phyloP scores from a whole-genome alignment of 2,329 filamentous ascomycete genomes.

The Aspergillus sp. region DNA sequence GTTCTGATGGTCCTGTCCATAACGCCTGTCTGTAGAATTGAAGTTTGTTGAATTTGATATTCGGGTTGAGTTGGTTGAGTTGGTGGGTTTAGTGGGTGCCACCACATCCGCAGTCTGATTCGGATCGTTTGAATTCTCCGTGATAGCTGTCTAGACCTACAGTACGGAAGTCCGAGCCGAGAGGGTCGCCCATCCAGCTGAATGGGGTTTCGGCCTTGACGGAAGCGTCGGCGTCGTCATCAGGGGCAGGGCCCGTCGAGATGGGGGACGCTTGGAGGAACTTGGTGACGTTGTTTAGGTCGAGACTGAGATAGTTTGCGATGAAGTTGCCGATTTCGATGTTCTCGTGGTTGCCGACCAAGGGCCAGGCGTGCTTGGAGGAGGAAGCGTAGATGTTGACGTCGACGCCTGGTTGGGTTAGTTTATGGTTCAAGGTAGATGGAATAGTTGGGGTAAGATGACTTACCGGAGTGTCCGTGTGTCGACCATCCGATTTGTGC shows the following conservation, averaged over 20 bases:
- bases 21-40: no score
- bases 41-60: no score
- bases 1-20: no score
- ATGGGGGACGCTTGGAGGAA: constrained; percentile 52
- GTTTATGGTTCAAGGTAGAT: constrained; percentile 1
- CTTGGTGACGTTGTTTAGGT: constrained; percentile 72
- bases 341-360: constrained; percentile 89
- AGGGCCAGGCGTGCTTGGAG: constrained; percentile 53
- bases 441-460: background rate
- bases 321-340: constrained; percentile 86
- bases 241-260: constrained; percentile 9
- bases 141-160: constrained; percentile 41
- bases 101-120: constrained; percentile 25
- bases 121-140: constrained; percentile 37
- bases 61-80: no score
- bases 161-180: constrained; percentile 31
- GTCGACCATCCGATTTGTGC: constrained; percentile 92
- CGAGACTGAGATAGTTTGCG: constrained; percentile 69
- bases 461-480: constrained; percentile 70
- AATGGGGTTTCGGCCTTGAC: constrained; percentile 16
- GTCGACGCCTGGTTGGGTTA: constrained; percentile 62
- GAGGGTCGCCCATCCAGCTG: constrained; percentile 38
- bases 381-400: constrained; percentile 93
- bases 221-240: constrained; percentile 11
- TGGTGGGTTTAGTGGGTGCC: background rate